Conservation (phyloP, 306 rosid genomes). For the Canavalia gladiata region DNA sequence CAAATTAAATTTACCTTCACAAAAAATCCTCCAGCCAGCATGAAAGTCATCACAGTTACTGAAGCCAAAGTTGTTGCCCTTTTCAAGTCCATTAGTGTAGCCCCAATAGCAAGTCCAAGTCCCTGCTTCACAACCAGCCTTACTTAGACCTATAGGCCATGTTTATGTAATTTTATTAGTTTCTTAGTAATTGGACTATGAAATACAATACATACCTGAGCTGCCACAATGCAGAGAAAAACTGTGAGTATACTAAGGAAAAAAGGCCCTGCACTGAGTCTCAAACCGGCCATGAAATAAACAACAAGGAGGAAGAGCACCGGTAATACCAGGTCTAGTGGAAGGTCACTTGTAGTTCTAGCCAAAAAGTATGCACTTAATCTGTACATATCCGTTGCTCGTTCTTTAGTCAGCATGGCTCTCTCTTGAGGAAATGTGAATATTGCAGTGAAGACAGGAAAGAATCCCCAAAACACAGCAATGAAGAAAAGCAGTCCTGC, state of each 20-base stretch:
- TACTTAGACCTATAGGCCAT: conserved; percentile 46
- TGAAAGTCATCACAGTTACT: conserved; percentile 97
- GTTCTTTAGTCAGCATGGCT: conserved; percentile 90
- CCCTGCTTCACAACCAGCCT: conserved; percentile 62
- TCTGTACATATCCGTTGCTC: conserved; percentile 94
- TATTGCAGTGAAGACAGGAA: conserved; percentile 94
- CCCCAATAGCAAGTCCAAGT: conserved; percentile 97
- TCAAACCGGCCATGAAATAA: conserved; percentile 94
- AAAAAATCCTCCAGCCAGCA: conserved; percentile 97
- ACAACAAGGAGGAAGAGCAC: conserved; percentile 82
- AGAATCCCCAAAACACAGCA: conserved; percentile 98
- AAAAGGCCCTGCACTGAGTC: conserved; percentile 67
- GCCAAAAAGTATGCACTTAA: conserved; percentile 95
- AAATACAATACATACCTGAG: conserved; percentile 73
- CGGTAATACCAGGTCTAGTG: conserved; percentile 82
- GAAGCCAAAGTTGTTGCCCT: conserved; percentile 95
- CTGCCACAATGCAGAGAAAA: conserved; percentile 92
- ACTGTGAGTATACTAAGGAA: conserved; percentile 80
- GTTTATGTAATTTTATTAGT: background rate
- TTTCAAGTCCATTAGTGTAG: conserved; percentile 88
- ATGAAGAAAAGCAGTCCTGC: conserved; percentile 97
- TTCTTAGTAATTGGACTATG: conserved; percentile 2
- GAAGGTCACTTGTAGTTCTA: conserved; percentile 95
- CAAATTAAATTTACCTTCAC: conserved; percentile 65
- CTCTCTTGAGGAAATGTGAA: conserved; percentile 98